Base-by-base conservation (phyloP, 305 asterid species). In the Coffea humblotiana region DNA sequence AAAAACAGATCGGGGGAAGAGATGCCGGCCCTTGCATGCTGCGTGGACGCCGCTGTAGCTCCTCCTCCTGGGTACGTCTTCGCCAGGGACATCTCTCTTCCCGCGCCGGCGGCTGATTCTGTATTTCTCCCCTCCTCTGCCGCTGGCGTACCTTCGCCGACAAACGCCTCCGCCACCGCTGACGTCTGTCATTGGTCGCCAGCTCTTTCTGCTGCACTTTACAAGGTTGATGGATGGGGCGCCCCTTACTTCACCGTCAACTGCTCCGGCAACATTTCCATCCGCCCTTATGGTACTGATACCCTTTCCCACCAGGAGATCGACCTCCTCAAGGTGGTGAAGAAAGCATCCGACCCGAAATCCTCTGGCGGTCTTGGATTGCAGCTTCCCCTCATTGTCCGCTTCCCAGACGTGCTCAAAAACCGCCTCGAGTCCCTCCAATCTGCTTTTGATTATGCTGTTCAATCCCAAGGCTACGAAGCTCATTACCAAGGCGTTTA, bases 401-500 rank as follows among this genome's bases (percentile, higher is more conserved):
- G 98, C 4, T 92, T 96, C 76, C 97, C 99, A 0, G 98, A 96
- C 43, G 94, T 96, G 67, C 86, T 94, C 16, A 89, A 90, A 74
- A 88, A 92, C 77, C 90, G 99, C 48, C 91, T 96, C 1, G 96
- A 92, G 23, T 86, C 92, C 19, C 89, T 96, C 51, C 96, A 96
- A 47, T 88, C 92, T 0, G 90, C 92, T 8, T 96, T 96, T 75
- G 88, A 90, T 81, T 83, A 75, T 2, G 97, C 98, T 0, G 86
- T 96, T 32, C 90, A 88, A 0, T 88, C 93, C 13, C 90, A 88
- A 14, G 92, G 92, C 2, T 96, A 92, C 65, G 91, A 65, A 12
- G 83, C 95, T 58, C 98, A 92, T 81, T 96, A 96, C 86, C 99
- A 91, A 82, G 99, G 99, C 35, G 98, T 96, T 48, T 96, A 91